phyloP scores from a whole-genome alignment of 1,284 basidiomycete species.

The Caloboletus firmus region DNA sequence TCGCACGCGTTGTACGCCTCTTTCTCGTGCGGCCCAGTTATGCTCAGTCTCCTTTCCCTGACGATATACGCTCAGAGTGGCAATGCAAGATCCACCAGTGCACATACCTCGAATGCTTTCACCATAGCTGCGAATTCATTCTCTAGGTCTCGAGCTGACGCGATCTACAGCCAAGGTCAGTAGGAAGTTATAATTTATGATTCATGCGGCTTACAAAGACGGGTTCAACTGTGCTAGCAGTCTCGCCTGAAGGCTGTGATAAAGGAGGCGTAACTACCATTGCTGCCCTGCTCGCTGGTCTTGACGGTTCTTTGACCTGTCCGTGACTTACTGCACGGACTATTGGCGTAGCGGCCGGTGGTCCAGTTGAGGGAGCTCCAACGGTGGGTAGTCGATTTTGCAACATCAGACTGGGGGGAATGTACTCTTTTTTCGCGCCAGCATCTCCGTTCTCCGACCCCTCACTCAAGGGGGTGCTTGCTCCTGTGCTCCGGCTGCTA shows the following conservation, averaged over 20 bases:
- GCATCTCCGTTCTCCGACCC: slow-evolving; percentile 61
- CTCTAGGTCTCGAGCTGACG: slow-evolving; percentile 83
- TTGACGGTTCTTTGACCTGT: slow-evolving; percentile 46
- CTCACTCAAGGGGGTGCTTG: slow-evolving; percentile 49
- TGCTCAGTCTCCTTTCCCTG: slow-evolving; percentile 96
- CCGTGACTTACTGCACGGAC: slow-evolving; percentile 51
- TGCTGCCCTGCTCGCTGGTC: slow-evolving; percentile 60
- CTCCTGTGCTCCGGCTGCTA: slow-evolving; percentile 37
- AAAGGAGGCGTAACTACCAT: slow-evolving; percentile 44
- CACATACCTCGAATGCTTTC: slow-evolving; percentile 73
- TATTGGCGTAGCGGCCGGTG: slow-evolving; percentile 34
- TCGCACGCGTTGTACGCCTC: slow-evolving; percentile 75
- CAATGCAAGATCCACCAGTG: neutral
- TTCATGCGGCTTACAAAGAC: slow-evolving; percentile 61
- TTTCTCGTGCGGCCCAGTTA: slow-evolving; percentile 90
- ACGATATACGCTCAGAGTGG: slow-evolving; percentile 10
- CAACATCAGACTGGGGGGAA: slow-evolving; percentile 71
- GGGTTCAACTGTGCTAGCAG: slow-evolving; percentile 49
- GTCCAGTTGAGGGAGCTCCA: slow-evolving; percentile 25
- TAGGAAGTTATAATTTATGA: neutral
- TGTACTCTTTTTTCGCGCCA: slow-evolving; percentile 51
- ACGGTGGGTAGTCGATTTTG: slow-evolving; percentile 50
- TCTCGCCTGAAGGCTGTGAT: slow-evolving; percentile 39
- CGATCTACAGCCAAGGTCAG: slow-evolving; percentile 55
- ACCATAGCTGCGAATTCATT: slow-evolving; percentile 79